phyloP scores from a whole-genome alignment of 768 basidiomycete species.

The Fomitopsis pulvina region DNA sequence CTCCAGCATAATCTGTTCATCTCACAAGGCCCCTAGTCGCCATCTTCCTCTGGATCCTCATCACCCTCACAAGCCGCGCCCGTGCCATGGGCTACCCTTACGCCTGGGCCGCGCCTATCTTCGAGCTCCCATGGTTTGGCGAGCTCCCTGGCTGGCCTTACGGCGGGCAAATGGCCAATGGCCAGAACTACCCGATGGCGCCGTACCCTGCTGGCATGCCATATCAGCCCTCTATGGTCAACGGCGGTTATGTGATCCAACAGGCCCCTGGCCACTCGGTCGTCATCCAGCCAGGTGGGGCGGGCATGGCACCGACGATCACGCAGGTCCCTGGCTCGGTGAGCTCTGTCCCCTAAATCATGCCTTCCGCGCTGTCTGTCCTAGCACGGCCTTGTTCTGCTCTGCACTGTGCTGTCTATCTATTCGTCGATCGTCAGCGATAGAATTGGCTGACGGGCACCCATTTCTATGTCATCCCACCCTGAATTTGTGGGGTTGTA shows the following conservation, averaged over 20 bases:
- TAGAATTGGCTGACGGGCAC: not conserved
- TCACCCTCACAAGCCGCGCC: slow-evolving; percentile 50
- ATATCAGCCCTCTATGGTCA: slow-evolving; percentile 17
- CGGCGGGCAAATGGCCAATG: slow-evolving; percentile 4
- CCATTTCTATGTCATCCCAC: too few relatives aligned
- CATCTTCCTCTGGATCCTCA: slow-evolving; percentile 47
- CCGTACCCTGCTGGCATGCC: slow-evolving; percentile 16
- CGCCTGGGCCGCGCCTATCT: slow-evolving; percentile 52
- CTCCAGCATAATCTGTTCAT: slow-evolving; percentile 1
- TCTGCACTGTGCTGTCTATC: not conserved
- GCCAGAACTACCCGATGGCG: slow-evolving; percentile 6
- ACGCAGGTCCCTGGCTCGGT: slow-evolving; percentile 47
- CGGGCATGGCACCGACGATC: slow-evolving; percentile 54
- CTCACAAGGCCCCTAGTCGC: slow-evolving; percentile 24
- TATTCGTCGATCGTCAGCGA: not conserved
- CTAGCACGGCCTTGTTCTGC: not conserved
- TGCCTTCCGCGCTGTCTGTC: not conserved
- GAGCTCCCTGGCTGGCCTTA: slow-evolving; percentile 55
- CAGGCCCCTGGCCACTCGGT: slow-evolving; percentile 56
- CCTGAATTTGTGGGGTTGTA: not conserved
- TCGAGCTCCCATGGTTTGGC: slow-evolving; percentile 73
- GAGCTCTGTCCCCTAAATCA: slow-evolving; percentile 7
- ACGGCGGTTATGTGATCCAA: slow-evolving; percentile 38
- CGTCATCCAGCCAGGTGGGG: slow-evolving; percentile 59
- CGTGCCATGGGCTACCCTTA: slow-evolving; percentile 44